A percentile compares a stretch with the other conserved stretches of the same genome.
Evolutionary conservation across 768 basidiomycete genomes (phyloP).

Genomic region (Hemileccinum rubropunctum): DNA sequence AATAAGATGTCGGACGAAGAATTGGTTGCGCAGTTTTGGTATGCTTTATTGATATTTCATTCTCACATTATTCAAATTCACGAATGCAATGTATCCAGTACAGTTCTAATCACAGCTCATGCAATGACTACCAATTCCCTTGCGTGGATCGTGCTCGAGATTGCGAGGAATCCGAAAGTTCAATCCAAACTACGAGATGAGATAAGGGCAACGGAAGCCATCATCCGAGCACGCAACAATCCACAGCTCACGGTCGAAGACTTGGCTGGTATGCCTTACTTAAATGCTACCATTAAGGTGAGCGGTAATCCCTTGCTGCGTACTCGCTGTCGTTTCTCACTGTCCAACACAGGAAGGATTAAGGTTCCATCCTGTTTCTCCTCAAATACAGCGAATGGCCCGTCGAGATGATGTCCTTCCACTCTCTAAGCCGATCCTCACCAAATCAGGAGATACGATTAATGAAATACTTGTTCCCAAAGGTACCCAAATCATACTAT

Average conservation of each 20-base stretch:
- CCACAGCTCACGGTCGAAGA: slow-evolving; percentile 29
- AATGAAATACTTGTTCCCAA: slow-evolving; percentile 46
- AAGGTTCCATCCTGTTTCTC: slow-evolving; percentile 44
- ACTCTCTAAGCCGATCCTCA: slow-evolving; percentile 49
- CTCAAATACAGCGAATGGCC: slow-evolving; percentile 49
- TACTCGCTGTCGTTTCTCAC: too few species aligned
- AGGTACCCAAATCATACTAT: slow-evolving; percentile 47
- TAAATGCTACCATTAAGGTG: slow-evolving; percentile 36
- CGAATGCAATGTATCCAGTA: slow-evolving; percentile 27
- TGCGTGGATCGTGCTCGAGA: slow-evolving; percentile 59
- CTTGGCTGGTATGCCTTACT: slow-evolving; percentile 48
- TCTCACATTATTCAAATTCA: neutral
- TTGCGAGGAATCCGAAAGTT: slow-evolving; percentile 52
- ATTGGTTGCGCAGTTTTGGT: slow-evolving; percentile 17
- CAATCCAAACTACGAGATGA: slow-evolving; percentile 54
- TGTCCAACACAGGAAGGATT: slow-evolving; percentile 41
- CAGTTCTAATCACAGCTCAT: slow-evolving; percentile 47
- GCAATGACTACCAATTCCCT: slow-evolving; percentile 58
- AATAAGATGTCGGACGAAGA: slow-evolving; percentile 15
- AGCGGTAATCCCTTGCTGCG: too few species aligned
- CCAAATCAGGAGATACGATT: slow-evolving; percentile 41
- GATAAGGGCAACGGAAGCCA: slow-evolving; percentile 4
- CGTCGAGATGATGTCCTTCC: slow-evolving; percentile 57
- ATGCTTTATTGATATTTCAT: neutral
- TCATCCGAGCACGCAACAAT: neutral